Evolutionary conservation across 495 filamentous ascomycete species (phyloP).

Genomic region (Aspergillus bridgeri): DNA sequence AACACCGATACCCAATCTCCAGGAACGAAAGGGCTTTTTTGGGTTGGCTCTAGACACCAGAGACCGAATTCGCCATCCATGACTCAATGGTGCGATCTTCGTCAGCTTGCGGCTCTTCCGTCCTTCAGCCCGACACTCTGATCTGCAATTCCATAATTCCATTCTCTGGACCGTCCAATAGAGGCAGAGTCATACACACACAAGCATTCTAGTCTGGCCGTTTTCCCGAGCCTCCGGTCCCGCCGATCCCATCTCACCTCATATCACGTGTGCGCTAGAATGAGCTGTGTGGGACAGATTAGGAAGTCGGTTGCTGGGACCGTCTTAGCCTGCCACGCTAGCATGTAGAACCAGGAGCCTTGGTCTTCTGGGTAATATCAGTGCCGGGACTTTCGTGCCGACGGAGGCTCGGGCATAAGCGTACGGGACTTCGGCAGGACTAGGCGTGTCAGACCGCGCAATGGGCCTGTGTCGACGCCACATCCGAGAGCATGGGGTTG

Average conservation of each 20-base stretch:
- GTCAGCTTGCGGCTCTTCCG: neutral
- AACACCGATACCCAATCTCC: neutral
- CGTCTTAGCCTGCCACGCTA: neutral
- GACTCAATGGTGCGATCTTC: neutral
- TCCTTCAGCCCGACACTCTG: neutral
- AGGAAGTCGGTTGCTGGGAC: neutral
- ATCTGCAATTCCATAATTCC: neutral
- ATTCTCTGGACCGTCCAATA: neutral
- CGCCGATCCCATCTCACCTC: neutral
- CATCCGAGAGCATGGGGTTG: neutral
- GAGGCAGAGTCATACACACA: neutral
- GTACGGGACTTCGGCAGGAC: neutral
- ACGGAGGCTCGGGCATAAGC: neutral
- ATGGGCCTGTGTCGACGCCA: neutral
- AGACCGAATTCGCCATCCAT: neutral
- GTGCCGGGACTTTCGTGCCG: neutral
- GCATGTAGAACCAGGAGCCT: too few relatives aligned
- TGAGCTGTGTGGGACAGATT: neutral
- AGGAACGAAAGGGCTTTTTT: neutral
- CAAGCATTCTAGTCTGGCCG: neutral
- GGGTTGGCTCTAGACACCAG: neutral
- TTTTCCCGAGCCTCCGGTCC: neutral
- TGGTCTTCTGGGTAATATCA: neutral
- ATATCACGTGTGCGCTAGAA: neutral
- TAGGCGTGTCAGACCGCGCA: too few relatives aligned